phyloP scores from a whole-genome alignment of 1,284 basidiomycete genomes.

The Ceratorhiza oryzae-sativae region DNA sequence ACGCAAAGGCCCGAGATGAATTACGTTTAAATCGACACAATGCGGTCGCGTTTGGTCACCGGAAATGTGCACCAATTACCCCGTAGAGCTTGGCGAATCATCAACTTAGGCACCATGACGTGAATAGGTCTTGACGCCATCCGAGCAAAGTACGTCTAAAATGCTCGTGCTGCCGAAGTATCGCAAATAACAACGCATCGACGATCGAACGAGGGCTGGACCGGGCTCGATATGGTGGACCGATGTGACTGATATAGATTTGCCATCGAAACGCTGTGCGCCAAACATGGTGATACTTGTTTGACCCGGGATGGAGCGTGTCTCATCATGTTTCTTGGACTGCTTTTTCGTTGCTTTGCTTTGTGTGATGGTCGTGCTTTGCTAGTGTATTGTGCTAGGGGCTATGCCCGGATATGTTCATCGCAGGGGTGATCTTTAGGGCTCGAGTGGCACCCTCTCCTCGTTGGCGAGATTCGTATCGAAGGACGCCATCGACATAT shows the following conservation, averaged over 20 bases:
- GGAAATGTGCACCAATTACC: not conserved
- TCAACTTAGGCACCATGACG: slow-evolving; percentile 2
- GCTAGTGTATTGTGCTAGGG: not conserved
- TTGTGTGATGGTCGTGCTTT: not conserved
- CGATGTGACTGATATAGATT: not conserved
- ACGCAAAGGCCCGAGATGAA: not conserved
- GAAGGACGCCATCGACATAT: not conserved
- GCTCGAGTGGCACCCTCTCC: not conserved
- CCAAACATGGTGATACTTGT: not conserved
- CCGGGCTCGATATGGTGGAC: not conserved
- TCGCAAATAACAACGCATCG: not conserved
- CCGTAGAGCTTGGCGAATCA: not conserved
- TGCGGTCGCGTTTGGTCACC: not conserved
- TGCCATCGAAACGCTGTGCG: not conserved
- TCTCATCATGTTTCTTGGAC: not conserved
- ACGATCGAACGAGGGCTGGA: not conserved
- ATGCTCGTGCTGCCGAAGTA: not conserved
- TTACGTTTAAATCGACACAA: slow-evolving; percentile 16
- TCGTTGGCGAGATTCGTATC: not conserved
- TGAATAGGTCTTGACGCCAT: not conserved
- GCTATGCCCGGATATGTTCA: not conserved
- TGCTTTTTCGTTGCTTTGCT: not conserved
- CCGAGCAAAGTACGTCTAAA: slow-evolving; percentile 14
- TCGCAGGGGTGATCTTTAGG: too few species aligned
- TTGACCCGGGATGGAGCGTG: not conserved